These are phyloP conservation scores for Wickerhamomyces bisporus DNA, from an alignment of 805 yeast species.

Conservation along the genomic window DNA sequence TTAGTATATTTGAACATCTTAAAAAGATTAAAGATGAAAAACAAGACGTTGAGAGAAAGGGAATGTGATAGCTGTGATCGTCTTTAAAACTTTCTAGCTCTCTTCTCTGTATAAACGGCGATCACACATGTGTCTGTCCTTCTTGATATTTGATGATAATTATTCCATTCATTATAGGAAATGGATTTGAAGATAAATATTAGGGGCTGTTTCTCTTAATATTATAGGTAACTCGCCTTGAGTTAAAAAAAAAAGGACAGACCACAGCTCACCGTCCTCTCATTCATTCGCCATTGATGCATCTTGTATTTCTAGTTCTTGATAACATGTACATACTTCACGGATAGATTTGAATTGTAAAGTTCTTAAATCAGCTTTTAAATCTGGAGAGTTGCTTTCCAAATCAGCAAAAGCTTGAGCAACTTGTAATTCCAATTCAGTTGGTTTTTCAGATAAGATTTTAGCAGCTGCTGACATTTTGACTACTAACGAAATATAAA, in stretches of 20 bases:
- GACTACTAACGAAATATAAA: not conserved
- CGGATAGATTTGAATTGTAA: constrained; percentile 98
- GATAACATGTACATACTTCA: constrained; percentile 50
- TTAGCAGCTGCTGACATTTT: constrained; percentile 96
- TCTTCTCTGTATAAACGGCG: too few relatives aligned
- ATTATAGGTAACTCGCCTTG: too few relatives aligned
- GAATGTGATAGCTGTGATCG: too few relatives aligned
- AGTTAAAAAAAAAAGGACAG: too few relatives aligned
- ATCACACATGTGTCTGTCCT: too few relatives aligned
- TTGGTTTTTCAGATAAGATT: constrained; percentile 91
- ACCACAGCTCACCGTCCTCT: too few relatives aligned
- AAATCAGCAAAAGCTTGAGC: constrained; percentile 98
- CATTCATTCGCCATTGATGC: too few relatives aligned
- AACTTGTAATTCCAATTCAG: constrained; percentile 98
- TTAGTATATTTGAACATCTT: constrained; percentile 17
- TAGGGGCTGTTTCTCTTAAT: not conserved
- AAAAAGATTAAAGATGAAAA: not conserved
- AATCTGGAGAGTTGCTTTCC: constrained; percentile 89
- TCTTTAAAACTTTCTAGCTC: too few relatives aligned
- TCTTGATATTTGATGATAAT: too few relatives aligned
- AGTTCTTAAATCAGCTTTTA: constrained; percentile 97
- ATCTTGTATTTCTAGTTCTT: too few relatives aligned
- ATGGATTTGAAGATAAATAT: too few relatives aligned
- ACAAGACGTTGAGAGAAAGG: not conserved
- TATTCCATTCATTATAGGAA: too few relatives aligned